Base-by-base conservation (phyloP, 2,329 filamentous ascomycete species). In the Sphaerulina musiva region DNA sequence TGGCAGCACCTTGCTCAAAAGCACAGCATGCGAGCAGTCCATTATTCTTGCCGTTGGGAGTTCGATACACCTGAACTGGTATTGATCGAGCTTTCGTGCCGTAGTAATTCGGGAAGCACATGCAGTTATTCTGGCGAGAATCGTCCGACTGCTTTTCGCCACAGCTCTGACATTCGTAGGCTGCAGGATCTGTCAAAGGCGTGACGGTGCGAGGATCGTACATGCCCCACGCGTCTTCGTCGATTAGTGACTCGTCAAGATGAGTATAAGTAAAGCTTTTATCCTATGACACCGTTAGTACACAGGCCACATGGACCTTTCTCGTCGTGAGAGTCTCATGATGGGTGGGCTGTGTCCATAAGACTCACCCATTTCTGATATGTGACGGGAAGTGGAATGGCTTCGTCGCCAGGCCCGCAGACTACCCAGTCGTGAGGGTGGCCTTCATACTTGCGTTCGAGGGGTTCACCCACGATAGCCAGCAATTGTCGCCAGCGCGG, bases 381-480 rank as follows among this genome's bases (percentile, higher is more conserved):
- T 0, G 76, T 80, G 34, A 70, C 66, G 11, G 70, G 67, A 17
- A 80, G 60, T 1, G 75, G 72, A 6, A 78, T 62, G 9, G 73
- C 72, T 23, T 72, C 70, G 52, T 76, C 71, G 34, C 72, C 70
- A 4, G 64, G 60, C 2, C 59, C 62, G 31, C 69, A 72, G 2
- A 80, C 71, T 0, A 79, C 76, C 75, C 76, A 79, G 60, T 78
- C 76, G 55, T 80, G 77, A 0, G 73, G 75, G 55, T 80, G 76
- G 0, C 77, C 77, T 2, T 62, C 64, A 58, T 77, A 79, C 31
- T 68, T 63, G 1, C 69, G 67, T 17, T 72, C 65, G 1, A 72
- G 66, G 1, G 71, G 59, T 45, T 72, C 74, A 26, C 74, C 76
- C 8, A 79, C 71, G 2, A 79, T 72, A 2, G 72, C 66, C 6